phyloP scores from a whole-genome alignment of 345 rosid genomes.

The Eucalyptus dawsonii region DNA sequence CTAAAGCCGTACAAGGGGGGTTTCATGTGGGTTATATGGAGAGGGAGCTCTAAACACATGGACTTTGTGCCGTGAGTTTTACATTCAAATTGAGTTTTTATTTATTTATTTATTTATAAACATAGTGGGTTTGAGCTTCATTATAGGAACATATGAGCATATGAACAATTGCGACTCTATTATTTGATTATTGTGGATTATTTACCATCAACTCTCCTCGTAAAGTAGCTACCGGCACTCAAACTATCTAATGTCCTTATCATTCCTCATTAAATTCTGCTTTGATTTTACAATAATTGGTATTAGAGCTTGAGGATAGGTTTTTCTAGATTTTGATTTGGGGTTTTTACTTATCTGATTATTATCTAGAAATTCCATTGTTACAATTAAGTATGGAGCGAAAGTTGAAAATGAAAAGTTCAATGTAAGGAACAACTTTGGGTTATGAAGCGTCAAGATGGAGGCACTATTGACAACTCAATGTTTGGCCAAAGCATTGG shows the following conservation, averaged over 20 bases:
- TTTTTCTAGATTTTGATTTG: background rate
- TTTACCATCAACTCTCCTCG: rapidly evolving
- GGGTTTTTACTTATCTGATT: background rate
- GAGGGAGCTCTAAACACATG: background rate
- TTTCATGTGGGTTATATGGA: background rate
- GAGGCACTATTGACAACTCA: background rate
- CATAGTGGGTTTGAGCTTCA: background rate
- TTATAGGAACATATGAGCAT: background rate
- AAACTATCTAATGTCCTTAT: background rate
- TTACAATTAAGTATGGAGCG: background rate
- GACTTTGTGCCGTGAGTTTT: background rate
- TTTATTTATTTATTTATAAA: too few relatives aligned
- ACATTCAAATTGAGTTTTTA: background rate
- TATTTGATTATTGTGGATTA: background rate
- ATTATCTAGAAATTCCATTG: too few relatives aligned
- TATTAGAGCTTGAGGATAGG: background rate
- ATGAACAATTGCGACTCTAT: too few relatives aligned
- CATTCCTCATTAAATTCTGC: background rate
- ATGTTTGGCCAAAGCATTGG: background rate
- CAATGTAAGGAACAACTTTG: background rate
- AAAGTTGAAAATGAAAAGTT: background rate
- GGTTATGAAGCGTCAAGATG: background rate
- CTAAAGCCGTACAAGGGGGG: background rate
- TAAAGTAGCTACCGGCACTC: too few relatives aligned
- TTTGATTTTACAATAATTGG: background rate